These are phyloP conservation scores for Camelina hispida DNA, from an alignment of 345 rosid genomes.

Conservation along the genomic window DNA sequence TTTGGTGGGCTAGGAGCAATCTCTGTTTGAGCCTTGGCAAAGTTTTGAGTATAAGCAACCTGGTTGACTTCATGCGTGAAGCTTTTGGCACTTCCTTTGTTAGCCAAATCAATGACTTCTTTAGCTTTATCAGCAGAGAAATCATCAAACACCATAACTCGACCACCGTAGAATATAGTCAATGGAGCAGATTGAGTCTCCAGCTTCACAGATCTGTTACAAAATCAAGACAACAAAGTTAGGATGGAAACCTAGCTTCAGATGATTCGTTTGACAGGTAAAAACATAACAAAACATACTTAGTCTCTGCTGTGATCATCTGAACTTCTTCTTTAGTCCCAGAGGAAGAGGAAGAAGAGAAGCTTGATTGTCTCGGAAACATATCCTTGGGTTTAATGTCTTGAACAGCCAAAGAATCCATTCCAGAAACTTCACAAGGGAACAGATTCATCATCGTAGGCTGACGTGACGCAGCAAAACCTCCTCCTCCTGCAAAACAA, in stretches of 20 bases:
- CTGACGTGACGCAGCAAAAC: constrained; percentile 29
- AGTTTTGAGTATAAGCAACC: constrained; percentile 34
- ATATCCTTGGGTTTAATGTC: constrained; percentile 56
- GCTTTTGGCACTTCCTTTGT: constrained; percentile 52
- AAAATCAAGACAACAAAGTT: constrained; percentile 16
- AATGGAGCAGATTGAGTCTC: constrained; percentile 59
- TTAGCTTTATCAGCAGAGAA: constrained; percentile 80
- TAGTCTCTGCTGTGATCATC: constrained; percentile 46
- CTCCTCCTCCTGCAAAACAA: constrained; percentile 28
- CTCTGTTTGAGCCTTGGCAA: constrained; percentile 40
- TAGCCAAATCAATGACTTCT: constrained; percentile 72
- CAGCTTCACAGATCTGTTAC: constrained; percentile 39
- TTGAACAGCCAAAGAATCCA: constrained; percentile 24
- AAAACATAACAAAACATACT: too few species aligned
- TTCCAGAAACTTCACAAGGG: constrained; percentile 45
- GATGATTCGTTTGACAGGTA: not conserved
- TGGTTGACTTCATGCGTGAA: constrained; percentile 25
- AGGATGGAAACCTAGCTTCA: constrained; percentile 17
- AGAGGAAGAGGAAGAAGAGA: constrained; percentile 44
- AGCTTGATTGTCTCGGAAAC: constrained; percentile 65
- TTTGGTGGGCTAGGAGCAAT: constrained; percentile 42
- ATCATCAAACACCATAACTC: constrained; percentile 73
- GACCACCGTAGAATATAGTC: constrained; percentile 87
- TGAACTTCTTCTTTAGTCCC: constrained; percentile 46
- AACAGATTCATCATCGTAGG: constrained; percentile 66